Evolutionary conservation across 1,284 basidiomycete genomes (phyloP), one percentile per base, ranked within the genome.

Genomic region (Pholiota adiposa): DNA sequence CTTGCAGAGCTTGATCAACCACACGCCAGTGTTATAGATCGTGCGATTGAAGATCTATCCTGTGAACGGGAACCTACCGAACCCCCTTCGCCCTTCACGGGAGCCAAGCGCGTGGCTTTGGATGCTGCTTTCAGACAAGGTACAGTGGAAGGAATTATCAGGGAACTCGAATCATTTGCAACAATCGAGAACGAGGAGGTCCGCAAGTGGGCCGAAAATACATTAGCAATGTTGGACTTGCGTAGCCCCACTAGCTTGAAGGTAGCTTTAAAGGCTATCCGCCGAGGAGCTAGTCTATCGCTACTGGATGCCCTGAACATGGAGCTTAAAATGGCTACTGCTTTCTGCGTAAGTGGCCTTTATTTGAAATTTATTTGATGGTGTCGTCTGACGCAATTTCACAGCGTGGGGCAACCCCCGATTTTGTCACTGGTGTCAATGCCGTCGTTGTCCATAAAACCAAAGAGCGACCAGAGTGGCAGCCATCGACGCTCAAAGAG

Each of bases 181-280:
- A 76, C 31, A 19, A 31, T 75, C 59, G 72, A 78, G 33, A 73
- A 83, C 50, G 75, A 79, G 51, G 71, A 69, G 19, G 81, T 92
- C 57, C 79, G 79, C 58, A 72, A 77, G 54, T 98, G 95, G 94
- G 96, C 96, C 5, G 74, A 77, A 61, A 73, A 81, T 54, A 94
- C 94, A 14, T 74, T 91, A 61, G 77, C 79, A 18, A 77, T 79
- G 25, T 77, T 98, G 64, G 77, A 86, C 49, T 68, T 83, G 64
- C 86, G 94, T 54, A 95, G 93, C 72, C 96, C 96, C 3, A 97
- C 95, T 2, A 96, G 94, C 68, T 81, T 97, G 69, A 93, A 92
- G 70, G 89, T 98, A 27, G 86, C 95, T 18, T 79, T 98, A 18
- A 77, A 84, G 66, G 92, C 92, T 11, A 84, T 96, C 63, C 86